Base-by-base conservation (phyloP, 768 basidiomycete species). In the Lactifluus subvellereus region DNA sequence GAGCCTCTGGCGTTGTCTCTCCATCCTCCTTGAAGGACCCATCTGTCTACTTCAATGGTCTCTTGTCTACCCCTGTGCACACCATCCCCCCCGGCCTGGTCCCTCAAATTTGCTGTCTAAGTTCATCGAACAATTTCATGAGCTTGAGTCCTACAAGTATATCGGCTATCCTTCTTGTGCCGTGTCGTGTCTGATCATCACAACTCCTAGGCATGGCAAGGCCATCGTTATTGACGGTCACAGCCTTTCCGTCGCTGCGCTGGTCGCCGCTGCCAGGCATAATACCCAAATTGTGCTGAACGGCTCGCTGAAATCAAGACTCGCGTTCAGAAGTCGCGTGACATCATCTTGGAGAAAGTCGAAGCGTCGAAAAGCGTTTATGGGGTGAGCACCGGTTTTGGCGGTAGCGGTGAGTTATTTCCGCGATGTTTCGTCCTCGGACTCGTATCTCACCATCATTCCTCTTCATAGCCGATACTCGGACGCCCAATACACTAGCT, bases 381-480 rank as follows among this genome's bases (percentile, higher is more conserved):
- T 67, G 92, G 92, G 27, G 87, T 94, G 47, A 88, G 88, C 53
- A 89, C 89, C 5, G 92, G 92, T 51, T 94, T 91, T 69, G 92
- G 91, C 45, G 91, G 91, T n/a, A 88, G 86, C 68, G 86, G 87
- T 77, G 61, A 49, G 73, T 59, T 18, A 20, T 51, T 33, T 45
- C 57, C 40, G 49, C 45, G 14, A 11, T 9, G 8, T 51, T 42
- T 20, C 32, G 14, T 48, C 77, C 13, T 40, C 49, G 43, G 14
- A 52, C 54, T 61, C 60, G 57, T 22, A 53, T 27, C 54, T 56
- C 40, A 47, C 65, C 57, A 38, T 61, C 47, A 61, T 45, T 33
- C 37, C 27, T 18, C 9, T 65, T 61, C 40, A 40, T 66, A 86
- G 91, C 91, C 11, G 88, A 92, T 72, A 93, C 91, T 1, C 83